These are phyloP conservation scores for Fomitopsis palustris DNA, from an alignment of 1,284 basidiomycete genomes.

Conservation along the genomic window DNA sequence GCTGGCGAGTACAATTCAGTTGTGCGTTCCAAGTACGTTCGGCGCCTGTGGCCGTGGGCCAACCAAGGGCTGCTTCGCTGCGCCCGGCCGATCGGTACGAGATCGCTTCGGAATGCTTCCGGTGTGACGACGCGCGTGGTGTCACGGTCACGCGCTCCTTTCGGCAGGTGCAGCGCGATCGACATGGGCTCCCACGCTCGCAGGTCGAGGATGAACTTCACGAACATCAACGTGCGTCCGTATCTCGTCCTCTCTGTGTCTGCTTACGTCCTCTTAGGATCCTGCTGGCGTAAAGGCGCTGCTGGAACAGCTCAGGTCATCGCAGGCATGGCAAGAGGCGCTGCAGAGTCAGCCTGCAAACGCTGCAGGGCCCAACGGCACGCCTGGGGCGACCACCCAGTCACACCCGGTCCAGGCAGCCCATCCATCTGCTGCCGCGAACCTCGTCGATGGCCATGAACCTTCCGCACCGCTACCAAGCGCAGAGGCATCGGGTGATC, in stretches of 20 bases:
- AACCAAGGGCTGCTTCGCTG: too few species aligned
- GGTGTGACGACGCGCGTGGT: background rate
- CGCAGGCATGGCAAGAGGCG: constrained; percentile 62
- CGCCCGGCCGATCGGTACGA: background rate
- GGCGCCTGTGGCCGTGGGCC: background rate
- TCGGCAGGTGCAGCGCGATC: background rate
- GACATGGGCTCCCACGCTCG: constrained; percentile 2
- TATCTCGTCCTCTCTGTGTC: background rate
- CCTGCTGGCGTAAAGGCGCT: constrained; percentile 59
- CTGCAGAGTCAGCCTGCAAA: constrained; percentile 19
- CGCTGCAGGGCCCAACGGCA: background rate
- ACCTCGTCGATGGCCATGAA: background rate
- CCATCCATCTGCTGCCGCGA: background rate
- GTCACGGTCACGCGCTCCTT: background rate
- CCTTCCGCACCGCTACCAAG: background rate
- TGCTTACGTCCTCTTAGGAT: constrained; percentile 39
- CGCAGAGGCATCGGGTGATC: background rate
- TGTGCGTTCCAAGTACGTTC: background rate
- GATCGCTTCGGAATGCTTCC: background rate
- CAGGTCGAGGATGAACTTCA: constrained; percentile 22
- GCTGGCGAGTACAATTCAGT: background rate
- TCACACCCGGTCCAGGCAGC: background rate
- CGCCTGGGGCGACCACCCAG: background rate
- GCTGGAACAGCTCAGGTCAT: constrained; percentile 58
- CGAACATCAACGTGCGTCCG: constrained; percentile 33